Percentiles rank a stretch among this genome's conserved stretches.
Evolutionary conservation across 345 rosid genomes (phyloP).

Genomic region (Abelmoschus esculentus): DNA sequence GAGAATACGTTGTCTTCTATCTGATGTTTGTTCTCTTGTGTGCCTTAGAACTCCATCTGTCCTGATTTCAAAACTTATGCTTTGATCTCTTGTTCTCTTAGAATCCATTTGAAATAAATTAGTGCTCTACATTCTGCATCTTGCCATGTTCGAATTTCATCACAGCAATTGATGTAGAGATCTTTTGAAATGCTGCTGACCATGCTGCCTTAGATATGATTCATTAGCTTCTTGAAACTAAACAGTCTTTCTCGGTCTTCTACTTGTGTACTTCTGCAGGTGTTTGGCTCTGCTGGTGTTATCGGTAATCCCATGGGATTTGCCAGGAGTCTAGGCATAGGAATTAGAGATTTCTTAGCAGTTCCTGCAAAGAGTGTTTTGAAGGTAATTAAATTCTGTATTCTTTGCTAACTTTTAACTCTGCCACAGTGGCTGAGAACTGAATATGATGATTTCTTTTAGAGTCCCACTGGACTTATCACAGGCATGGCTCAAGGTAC

Average conservation of each 20-base stretch:
- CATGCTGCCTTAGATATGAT: neutral
- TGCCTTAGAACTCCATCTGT: neutral
- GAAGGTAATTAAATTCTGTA: conserved; percentile 39
- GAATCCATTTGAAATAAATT: neutral
- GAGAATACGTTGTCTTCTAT: neutral
- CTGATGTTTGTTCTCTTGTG: neutral
- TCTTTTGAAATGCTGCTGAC: neutral
- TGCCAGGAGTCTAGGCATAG: conserved; percentile 82
- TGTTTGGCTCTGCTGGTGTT: conserved; percentile 95
- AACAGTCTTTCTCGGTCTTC: neutral
- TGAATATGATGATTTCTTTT: conserved; percentile 15
- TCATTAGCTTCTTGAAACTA: conserved; percentile 3
- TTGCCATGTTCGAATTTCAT: neutral
- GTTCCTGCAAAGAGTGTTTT: conserved; percentile 73
- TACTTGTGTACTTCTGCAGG: conserved; percentile 38
- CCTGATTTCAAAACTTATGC: neutral
- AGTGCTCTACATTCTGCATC: neutral
- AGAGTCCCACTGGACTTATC: conserved; percentile 88
- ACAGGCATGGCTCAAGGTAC: conserved; percentile 94
- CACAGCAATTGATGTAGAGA: neutral
- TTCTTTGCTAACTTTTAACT: neutral
- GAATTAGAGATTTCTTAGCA: conserved; percentile 81
- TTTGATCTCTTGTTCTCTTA: neutral
- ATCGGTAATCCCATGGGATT: conserved; percentile 97
- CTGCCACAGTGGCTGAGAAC: neutral